Percentiles rank a stretch among this genome's conserved stretches.
phyloP scores from a whole-genome alignment of 108 stramenopile genomes.

The Skeletonema costatum region DNA sequence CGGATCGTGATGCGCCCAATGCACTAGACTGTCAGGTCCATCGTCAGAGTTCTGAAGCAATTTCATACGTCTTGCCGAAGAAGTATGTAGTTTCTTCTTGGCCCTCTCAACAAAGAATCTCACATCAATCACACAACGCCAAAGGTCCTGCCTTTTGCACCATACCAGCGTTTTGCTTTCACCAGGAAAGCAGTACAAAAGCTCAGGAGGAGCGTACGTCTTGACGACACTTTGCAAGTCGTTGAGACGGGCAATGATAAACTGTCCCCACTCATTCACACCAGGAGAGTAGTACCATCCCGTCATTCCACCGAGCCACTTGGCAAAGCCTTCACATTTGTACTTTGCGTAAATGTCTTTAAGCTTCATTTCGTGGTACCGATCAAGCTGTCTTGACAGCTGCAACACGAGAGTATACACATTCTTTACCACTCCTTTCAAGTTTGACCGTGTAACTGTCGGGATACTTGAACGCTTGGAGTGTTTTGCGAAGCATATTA shows the following conservation, averaged over 20 bases:
- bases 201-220: not conserved
- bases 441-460: not conserved
- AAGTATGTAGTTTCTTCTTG: not conserved
- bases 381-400: not conserved
- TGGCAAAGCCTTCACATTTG: not conserved
- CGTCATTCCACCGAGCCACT: not conserved
- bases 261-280: not conserved
- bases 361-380: not conserved
- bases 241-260: not conserved
- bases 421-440: not conserved
- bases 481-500: not conserved
- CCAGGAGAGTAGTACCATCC: not conserved
- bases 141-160: not conserved
- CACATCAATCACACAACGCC: not conserved
- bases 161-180: not conserved
- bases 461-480: not conserved
- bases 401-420: not conserved
- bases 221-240: not conserved
- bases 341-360: not conserved
- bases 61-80: not conserved
- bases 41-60: not conserved
- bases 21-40: not conserved
- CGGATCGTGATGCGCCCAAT: not conserved
- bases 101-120: slow-evolving; percentile 1
- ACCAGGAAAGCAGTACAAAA: not conserved